Base-by-base conservation (phyloP, 2,329 filamentous ascomycete species). In the Claviceps paspali region DNA sequence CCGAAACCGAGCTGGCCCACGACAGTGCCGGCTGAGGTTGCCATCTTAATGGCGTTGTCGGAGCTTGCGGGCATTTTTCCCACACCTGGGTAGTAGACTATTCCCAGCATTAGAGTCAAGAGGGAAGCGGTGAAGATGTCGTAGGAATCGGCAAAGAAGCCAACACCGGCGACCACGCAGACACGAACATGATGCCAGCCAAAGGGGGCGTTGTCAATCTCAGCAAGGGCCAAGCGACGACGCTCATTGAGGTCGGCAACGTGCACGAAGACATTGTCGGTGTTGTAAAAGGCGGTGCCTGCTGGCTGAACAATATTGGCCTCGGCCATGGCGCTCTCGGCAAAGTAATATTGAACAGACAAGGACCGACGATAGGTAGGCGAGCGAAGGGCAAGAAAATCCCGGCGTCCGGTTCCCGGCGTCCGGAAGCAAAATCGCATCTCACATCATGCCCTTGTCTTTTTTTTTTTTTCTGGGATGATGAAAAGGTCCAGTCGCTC, bases 131-230 rank as follows among this genome's bases (percentile, higher is more conserved):
- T 76, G 57, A 91, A 91, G 62, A 86, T 83, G 52, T 82, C 78
- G 59, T 87, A 88, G 3, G 81, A 81, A 53, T 88, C 84, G 12
- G 83, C 88, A 60, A 91, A 91, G 73, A 92, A 91, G 48, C 83
- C 84, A 43, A 88, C 79, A 49, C 84, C 83, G 22, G 82, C 82
- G 18, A 88, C 82, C 7, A 82, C 61, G 38, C 82, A 72, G 40
- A 82, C 79, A 29, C 82, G 73, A 41, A 87, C 73, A 52, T 91
- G 83, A 54, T 86, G 84, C 82, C 82, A 88, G 51, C 82, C 79
- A 43, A 88, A 87, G 3, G 77, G 77, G 8, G 81, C 82, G 61
- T 79, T 79, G 63, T 88, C 82, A 47, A 88, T 79, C 59, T 87
- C 79, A 27, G 81, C 80, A 36, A 91, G 77, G 29, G 83, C 83